Percentiles rank a stretch among this genome's conserved stretches.
Evolutionary conservation across 2,329 filamentous ascomycete species (phyloP).

Genomic region (Aspergillus sp.): DNA sequence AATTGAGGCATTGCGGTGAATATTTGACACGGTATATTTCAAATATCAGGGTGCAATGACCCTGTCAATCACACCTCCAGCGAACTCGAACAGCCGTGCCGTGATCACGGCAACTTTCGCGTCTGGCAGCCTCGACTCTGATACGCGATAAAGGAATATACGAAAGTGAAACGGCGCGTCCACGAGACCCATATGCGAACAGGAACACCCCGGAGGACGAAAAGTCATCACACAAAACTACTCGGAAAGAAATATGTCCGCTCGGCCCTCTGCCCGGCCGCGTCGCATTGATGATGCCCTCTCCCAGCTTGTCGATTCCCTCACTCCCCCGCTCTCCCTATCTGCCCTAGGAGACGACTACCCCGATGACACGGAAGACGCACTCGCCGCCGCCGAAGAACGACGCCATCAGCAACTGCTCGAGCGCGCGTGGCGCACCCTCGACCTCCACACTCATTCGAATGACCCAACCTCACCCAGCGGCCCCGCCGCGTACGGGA

Average conservation of each 20-base stretch:
- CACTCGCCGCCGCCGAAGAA: constrained; percentile 36
- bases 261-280: constrained; percentile 33
- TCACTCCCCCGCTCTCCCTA: constrained; percentile 36
- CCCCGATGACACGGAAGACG: constrained; percentile 32
- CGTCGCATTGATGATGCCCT: constrained; percentile 45
- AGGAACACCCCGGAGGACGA: not conserved
- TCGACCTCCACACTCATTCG: constrained; percentile 28
- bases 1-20: not conserved
- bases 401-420: constrained; percentile 32
- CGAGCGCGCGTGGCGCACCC: constrained; percentile 37
- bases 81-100: not conserved
- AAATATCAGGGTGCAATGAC: not conserved
- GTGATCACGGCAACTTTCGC: not conserved
- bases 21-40: not conserved
- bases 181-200: not conserved
- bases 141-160: not conserved
- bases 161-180: not conserved
- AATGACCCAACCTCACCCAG: constrained; percentile 13
- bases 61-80: not conserved
- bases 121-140: not conserved
- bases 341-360: constrained; percentile 27
- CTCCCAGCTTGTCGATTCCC: constrained; percentile 42
- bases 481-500: constrained; percentile 23
- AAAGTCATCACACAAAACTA: not conserved
- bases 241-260: constrained; percentile 25